phyloP scores from a whole-genome alignment of 306 rosid species.

The Pterocarpus santalinus region DNA sequence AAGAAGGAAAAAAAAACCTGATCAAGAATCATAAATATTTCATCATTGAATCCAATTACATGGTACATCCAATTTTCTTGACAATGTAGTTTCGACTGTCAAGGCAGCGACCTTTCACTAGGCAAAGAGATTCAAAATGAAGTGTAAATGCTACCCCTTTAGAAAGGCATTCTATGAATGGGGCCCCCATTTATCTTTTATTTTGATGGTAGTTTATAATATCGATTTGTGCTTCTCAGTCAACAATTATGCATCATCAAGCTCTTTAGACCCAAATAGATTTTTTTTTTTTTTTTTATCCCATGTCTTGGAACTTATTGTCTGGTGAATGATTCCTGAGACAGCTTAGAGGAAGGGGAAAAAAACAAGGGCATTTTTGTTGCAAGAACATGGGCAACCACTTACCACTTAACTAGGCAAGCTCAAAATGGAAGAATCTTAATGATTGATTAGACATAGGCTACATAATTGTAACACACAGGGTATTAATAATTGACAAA shows the following conservation, averaged over 20 bases:
- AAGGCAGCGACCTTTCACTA: neutral
- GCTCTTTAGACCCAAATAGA: constrained; percentile 11
- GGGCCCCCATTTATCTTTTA: constrained; percentile 17
- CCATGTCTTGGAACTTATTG: neutral
- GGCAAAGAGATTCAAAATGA: constrained; percentile 7
- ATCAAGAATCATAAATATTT: constrained; percentile 24
- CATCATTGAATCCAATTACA: constrained; percentile 40
- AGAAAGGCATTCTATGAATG: constrained; percentile 10
- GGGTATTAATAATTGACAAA: constrained; percentile 19
- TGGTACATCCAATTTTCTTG: constrained; percentile 51
- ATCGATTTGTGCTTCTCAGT: neutral
- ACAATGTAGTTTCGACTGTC: constrained; percentile 4
- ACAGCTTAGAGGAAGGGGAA: constrained; percentile 4
- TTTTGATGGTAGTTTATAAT: constrained; percentile 24
- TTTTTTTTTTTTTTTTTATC: neutral
- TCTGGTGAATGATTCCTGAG: constrained; percentile 34
- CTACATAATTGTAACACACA: constrained; percentile 16
- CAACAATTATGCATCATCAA: constrained; percentile 26
- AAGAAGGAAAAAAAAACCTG: neutral
- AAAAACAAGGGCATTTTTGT: constrained; percentile 16
- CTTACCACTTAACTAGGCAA: constrained; percentile 44
- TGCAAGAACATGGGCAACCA: constrained; percentile 36
- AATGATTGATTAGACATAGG: constrained; percentile 33
- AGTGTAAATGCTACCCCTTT: constrained; percentile 8
- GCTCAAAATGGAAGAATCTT: constrained; percentile 20